Evolutionary conservation across 345 rosid species (phyloP), one percentile per base, ranked within the genome.

Genomic region (Pugionium dolabratum): DNA sequence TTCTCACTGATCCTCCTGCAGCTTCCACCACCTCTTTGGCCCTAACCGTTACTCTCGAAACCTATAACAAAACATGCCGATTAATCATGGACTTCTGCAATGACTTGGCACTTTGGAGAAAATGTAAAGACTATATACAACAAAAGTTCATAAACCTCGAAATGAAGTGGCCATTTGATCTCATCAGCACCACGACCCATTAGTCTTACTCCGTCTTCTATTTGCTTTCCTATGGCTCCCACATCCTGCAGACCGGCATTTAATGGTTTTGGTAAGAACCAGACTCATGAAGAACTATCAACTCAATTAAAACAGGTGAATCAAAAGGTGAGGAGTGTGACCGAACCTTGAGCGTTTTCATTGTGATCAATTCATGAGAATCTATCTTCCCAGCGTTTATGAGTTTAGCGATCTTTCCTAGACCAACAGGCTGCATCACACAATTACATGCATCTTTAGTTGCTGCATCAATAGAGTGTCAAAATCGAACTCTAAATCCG

Each of bases 91-190:
- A 29, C 4, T 2, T 49, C 18, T 35, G 11, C 54, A 52, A 69
- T 5, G 53, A 54, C 36, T 53, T 44, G 26, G 27, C 6, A 39
- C 9, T 3, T 32, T 9, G 3, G 6, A 9, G 41, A 11, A 29
- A 9, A 18, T 6, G 40, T 27, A 30, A 31, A 49, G 7, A 65
- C 26, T 41, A 7, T 5, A 32, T 9, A 57, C 18, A 27, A 10
- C 35, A 45, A 29, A 43, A 25, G 9, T 35, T 52, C 26, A 35
- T 39, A 40, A 59, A 90, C 97, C 97, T 94, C 96, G 9, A 91
- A 82, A 80, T 91, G 93, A 71, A 94, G 86, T 49, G 97, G 96
- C 99, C 99, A 94, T 55, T 86, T 75, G 76, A 94, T 91, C 58
- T 88, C 80, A 59, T 91, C 97, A 45, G 82, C 75, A 42, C 96